Evolutionary conservation across 225 moss, liverwort and hornwort species (phyloP), one percentile per base, ranked within the genome.

Genomic region (Pseudisothecium myosuroides): DNA sequence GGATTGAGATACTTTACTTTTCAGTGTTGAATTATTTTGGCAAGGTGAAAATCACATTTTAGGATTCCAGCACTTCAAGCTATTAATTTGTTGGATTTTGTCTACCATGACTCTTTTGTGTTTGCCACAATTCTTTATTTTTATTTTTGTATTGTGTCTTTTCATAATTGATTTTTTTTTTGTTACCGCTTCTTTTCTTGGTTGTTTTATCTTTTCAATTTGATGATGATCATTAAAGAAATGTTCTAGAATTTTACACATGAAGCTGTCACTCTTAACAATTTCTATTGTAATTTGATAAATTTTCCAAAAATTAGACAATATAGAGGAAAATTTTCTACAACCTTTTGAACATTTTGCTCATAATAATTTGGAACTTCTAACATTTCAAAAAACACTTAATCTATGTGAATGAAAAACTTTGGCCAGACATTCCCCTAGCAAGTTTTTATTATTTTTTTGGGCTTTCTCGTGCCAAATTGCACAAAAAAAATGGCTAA

Each of bases 1-100:
- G 17, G 2, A 1, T 73, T 19, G 31, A 74, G 49, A 32, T 32
- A 32, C 7, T 12, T 49, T 7, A 75, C 11, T 49, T 19, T 75
- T 47, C 2, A 49, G 0, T 49, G 2, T 47, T 29, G 5, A 29
- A 29, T 2, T 2, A 47, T 73, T 29, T 73, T 29, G 1, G 10
- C 28, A 45, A 45, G 11, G 29, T 29, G 11, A 47, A 29, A 47
- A 74, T 47, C 18, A 31, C 4, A 29, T 31, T 29, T 45, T 4
- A 29, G 1, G 3, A 47, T 17, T 74, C 10, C 3, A 6, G 5
- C 0, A 73, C 4, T 17, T 17, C 0, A 17, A 0, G 4, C 29
- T 47, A 45, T 29, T 73, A 45, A 1, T 28, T 47, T n/a, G 37
- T 22, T 21, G 67, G 14, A 1, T 28, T 27, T 72, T 5, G 1